These are phyloP conservation scores for Claviceps sorghi DNA, from an alignment of 2,329 filamentous ascomycete genomes.

Conservation along the genomic window DNA sequence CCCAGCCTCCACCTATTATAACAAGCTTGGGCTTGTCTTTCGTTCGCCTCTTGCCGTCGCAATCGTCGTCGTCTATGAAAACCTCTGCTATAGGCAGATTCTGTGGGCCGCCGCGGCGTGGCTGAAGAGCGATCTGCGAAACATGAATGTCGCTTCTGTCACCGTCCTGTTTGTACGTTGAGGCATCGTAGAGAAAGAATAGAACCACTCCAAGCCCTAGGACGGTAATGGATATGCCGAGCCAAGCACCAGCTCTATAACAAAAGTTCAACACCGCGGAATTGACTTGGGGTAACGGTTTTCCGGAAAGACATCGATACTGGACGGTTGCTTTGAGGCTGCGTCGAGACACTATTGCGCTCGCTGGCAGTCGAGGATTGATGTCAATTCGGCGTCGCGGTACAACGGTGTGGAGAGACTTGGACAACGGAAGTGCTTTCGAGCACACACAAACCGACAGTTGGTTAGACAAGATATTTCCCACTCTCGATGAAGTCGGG, in stretches of 20 bases:
- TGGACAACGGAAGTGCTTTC: background rate
- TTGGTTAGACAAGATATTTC: background rate
- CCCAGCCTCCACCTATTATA: constrained; percentile 89
- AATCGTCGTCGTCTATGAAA: constrained; percentile 79
- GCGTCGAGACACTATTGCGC: background rate
- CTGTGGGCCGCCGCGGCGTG: constrained; percentile 76
- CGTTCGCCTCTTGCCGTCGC: constrained; percentile 48
- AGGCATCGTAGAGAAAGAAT: constrained; percentile 90
- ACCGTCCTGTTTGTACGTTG: constrained; percentile 66
- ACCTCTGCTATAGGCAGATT: constrained; percentile 84
- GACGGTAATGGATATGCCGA: constrained; percentile 60
- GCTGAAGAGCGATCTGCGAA: constrained; percentile 69
- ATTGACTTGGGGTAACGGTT: constrained; percentile 32
- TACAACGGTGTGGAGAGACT: background rate
- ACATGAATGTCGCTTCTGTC: constrained; percentile 61
- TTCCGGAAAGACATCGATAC: constrained; percentile 30
- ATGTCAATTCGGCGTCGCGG: background rate
- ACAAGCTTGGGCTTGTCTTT: constrained; percentile 89
- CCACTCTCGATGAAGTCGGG: background rate
- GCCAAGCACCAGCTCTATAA: constrained; percentile 47
- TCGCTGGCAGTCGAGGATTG: background rate
- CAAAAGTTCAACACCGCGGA: constrained; percentile 41
- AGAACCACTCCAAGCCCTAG: constrained; percentile 54
- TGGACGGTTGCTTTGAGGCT: background rate
- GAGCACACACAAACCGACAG: background rate